Conservation (phyloP, 2,329 filamentous ascomycete species). For the Verticillium dahliae region DNA sequence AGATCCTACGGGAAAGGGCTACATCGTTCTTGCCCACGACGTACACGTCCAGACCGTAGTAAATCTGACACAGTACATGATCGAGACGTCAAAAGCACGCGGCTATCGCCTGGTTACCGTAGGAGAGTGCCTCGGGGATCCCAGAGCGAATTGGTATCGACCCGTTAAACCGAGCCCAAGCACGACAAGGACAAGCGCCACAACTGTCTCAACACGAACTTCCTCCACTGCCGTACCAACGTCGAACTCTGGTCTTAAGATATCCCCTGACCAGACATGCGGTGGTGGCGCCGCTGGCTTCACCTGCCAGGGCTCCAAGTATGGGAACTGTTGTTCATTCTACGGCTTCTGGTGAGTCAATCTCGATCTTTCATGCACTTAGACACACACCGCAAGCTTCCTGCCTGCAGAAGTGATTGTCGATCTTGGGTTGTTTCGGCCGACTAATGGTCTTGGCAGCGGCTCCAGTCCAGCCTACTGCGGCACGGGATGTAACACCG, state of each 20-base stretch:
- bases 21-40: conserved; percentile 38
- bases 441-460: conserved; percentile 12
- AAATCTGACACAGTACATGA: conserved; percentile 31
- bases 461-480: conserved; percentile 24
- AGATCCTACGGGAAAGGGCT: conserved; percentile 21
- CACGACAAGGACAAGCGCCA: conserved; percentile 5
- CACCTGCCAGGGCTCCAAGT: conserved; percentile 26
- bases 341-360: conserved; percentile 31
- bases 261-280: conserved; percentile 28
- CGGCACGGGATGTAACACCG: conserved; percentile 28
- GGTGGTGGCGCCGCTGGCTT: conserved; percentile 23
- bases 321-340: conserved; percentile 32
- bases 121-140: conserved; percentile 50
- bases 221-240: conserved; percentile 3
- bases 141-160: conserved; percentile 46
- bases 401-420: too few relatives aligned
- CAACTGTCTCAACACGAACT: conserved; percentile 8
- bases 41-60: conserved; percentile 27
- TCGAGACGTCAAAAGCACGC: conserved; percentile 28
- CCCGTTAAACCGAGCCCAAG: conserved; percentile 10
- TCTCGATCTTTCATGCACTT: too few relatives aligned
- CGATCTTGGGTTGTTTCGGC: not conserved
- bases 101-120: conserved; percentile 45
- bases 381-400: too few relatives aligned
- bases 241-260: conserved; percentile 10